Evolutionary conservation across 345 rosid species (phyloP).

Genomic region (Eutrema heterophyllum): DNA sequence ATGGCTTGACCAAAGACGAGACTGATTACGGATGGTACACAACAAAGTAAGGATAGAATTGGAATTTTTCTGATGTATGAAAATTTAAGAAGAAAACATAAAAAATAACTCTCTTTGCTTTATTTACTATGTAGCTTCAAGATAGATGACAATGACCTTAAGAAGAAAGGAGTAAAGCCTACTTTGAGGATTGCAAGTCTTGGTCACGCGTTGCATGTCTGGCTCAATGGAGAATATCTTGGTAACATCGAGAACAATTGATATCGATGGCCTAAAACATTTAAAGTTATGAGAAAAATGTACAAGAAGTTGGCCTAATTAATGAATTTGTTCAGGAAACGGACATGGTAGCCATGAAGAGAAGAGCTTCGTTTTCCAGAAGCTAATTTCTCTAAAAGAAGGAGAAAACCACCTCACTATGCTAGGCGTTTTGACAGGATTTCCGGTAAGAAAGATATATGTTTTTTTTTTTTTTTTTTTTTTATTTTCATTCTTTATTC

Average conservation of each 20-base stretch:
- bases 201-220: conserved; percentile 74
- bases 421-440: conserved; percentile 54
- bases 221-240: conserved; percentile 64
- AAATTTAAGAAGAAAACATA: neutral
- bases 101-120: neutral
- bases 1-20: conserved; percentile 51
- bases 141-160: conserved; percentile 40
- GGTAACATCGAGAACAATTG: conserved; percentile 36
- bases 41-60: conserved; percentile 34
- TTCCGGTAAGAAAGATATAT: conserved; percentile 45
- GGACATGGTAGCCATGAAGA: conserved; percentile 78
- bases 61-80: neutral
- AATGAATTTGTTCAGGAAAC: conserved; percentile 37
- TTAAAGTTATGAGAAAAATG: neutral
- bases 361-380: conserved; percentile 74
- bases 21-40: conserved; percentile 81
- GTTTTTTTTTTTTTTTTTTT: no score
- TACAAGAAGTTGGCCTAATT: neutral
- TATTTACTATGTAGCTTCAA: conserved; percentile 37
- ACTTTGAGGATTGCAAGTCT: conserved; percentile 68
- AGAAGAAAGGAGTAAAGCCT: conserved; percentile 34
- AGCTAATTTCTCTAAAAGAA: conserved; percentile 34
- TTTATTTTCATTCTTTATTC: no score
- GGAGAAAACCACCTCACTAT: conserved; percentile 58
- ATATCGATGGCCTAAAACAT: neutral